These are phyloP conservation scores for Neurospora hispaniola DNA, from an alignment of 495 filamentous ascomycete genomes.

Conservation along the genomic window DNA sequence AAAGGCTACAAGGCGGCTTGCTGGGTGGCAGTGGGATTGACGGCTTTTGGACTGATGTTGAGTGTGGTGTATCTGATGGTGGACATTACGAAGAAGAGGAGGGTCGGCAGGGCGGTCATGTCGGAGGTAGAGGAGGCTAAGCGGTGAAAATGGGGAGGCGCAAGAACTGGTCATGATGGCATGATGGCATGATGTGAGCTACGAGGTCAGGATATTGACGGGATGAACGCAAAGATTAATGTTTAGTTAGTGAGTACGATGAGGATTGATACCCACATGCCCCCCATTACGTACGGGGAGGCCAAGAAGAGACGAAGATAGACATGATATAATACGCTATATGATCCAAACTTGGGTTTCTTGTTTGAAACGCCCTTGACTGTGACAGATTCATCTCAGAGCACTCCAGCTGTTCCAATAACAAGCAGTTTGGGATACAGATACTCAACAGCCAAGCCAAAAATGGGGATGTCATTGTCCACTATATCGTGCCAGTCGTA, in stretches of 20 bases:
- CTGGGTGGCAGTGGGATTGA: slow-evolving; percentile 25
- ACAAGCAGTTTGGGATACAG: neutral
- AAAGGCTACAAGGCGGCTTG: slow-evolving; percentile 27
- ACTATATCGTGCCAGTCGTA: neutral
- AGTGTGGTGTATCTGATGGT: slow-evolving; percentile 6
- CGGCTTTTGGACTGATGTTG: slow-evolving; percentile 18
- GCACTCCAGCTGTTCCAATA: neutral
- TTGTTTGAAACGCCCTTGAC: neutral
- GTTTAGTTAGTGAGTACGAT: neutral
- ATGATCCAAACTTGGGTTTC: neutral
- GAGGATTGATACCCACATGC: neutral
- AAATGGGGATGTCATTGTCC: neutral
- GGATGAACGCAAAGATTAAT: neutral
- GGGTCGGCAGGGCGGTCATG: neutral
- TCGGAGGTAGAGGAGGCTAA: neutral
- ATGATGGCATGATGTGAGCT: neutral
- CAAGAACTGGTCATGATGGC: neutral
- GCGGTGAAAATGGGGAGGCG: neutral
- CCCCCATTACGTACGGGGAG: neutral
- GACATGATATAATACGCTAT: neutral
- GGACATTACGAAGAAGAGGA: neutral
- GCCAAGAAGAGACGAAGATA: neutral
- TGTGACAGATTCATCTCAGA: neutral
- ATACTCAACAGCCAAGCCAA: neutral
- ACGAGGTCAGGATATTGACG: neutral